A percentile compares a stretch with the other conserved stretches of the same genome.
These are phyloP conservation scores for Senna siamea DNA, from an alignment of 306 rosid genomes.

Conservation along the genomic window DNA sequence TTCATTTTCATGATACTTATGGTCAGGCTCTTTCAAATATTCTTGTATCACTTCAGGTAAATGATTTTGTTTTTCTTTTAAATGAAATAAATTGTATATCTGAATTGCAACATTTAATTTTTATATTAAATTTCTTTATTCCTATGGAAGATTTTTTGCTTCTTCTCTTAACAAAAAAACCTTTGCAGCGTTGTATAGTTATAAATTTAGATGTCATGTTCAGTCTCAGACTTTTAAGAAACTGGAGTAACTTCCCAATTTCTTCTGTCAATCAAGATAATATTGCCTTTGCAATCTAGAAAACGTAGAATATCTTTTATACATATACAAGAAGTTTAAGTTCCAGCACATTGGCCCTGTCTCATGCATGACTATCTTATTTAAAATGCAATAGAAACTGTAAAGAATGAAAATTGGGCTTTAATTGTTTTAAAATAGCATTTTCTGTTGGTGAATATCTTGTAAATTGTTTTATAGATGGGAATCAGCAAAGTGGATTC, in stretches of 20 bases:
- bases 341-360: not conserved
- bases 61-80: not conserved
- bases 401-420: slow-evolving; percentile 19
- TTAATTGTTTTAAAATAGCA: slow-evolving; percentile 7
- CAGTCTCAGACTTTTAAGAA: not conserved
- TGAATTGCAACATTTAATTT: too few relatives aligned
- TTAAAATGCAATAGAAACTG: not conserved
- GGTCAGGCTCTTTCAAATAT: slow-evolving; percentile 95
- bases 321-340: not conserved
- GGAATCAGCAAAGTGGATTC: slow-evolving; percentile 85
- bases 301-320: not conserved
- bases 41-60: slow-evolving; percentile 82
- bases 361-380: not conserved
- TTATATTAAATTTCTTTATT: too few relatives aligned
- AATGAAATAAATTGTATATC: too few relatives aligned
- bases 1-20: slow-evolving; percentile 96
- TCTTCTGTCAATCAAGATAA: slow-evolving; percentile 14
- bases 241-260: slow-evolving; percentile 22
- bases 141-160: not conserved
- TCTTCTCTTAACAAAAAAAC: slow-evolving; percentile 6
- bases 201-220: not conserved
- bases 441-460: slow-evolving; percentile 19
- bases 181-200: slow-evolving; percentile 11
- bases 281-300: slow-evolving; percentile 26
- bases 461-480: slow-evolving; percentile 46